These are phyloP conservation scores for Populus pruinosa DNA, from an alignment of 345 rosid species.

Conservation along the genomic window DNA sequence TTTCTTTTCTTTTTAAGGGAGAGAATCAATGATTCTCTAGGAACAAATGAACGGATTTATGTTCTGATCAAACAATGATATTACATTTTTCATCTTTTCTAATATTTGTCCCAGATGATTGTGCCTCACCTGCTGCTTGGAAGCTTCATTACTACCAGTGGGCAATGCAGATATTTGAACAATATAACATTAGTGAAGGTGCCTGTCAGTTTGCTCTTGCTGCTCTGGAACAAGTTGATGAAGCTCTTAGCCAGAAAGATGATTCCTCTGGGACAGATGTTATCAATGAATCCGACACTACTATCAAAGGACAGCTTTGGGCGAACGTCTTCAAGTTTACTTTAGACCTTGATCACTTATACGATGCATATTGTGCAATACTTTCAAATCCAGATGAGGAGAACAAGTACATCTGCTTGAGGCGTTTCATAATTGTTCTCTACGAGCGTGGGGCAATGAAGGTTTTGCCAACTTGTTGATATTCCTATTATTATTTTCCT, in stretches of 20 bases:
- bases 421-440: constrained; percentile 86
- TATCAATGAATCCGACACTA: constrained; percentile 45
- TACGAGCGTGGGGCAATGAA: constrained; percentile 77
- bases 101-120: constrained; percentile 41
- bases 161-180: constrained; percentile 98
- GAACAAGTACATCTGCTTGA: constrained; percentile 85
- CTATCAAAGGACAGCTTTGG: constrained; percentile 83
- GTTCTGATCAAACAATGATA: constrained; percentile 1
- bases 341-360: constrained; percentile 76
- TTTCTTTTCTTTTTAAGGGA: neutral
- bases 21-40: neutral
- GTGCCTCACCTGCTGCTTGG: constrained; percentile 60
- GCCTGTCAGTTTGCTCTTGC: constrained; percentile 96
- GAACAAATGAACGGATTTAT: neutral
- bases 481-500: neutral
- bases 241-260: constrained; percentile 48
- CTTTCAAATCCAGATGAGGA: constrained; percentile 98
- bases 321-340: constrained; percentile 90
- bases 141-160: constrained; percentile 95
- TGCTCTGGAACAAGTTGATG: constrained; percentile 97
- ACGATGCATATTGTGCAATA: constrained; percentile 94
- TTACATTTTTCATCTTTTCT: constrained; percentile 1
- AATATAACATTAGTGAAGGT: constrained; percentile 76
- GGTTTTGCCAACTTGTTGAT: constrained; percentile 40
- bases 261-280: constrained; percentile 32